Percentiles rank a stretch among this genome's conserved stretches.
These are phyloP conservation scores for Fusarium papillatum DNA, from an alignment of 2,329 filamentous ascomycete species.

Conservation along the genomic window DNA sequence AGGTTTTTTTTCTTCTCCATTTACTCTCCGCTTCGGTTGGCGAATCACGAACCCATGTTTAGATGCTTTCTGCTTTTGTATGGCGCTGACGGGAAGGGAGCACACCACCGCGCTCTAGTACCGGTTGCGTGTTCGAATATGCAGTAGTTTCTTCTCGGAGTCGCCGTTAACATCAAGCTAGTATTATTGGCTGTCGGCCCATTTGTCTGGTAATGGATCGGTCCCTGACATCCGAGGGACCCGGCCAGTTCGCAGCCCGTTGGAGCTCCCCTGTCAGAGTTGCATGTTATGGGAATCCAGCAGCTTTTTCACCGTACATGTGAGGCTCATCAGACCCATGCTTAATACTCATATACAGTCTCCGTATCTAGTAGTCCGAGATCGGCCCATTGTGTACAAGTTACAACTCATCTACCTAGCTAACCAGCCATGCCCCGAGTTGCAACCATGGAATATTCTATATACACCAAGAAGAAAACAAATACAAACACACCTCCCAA, in stretches of 20 bases:
- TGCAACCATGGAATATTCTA: background rate
- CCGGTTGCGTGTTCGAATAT: slow-evolving; percentile 11
- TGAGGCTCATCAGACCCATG: background rate
- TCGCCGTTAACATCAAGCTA: slow-evolving; percentile 16
- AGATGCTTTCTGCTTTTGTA: background rate
- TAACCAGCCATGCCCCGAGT: background rate
- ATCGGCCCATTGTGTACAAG: background rate
- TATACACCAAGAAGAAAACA: slow-evolving; percentile 9
- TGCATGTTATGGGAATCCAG: background rate
- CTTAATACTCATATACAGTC: background rate
- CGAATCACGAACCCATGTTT: slow-evolving; percentile 26
- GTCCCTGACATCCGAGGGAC: slow-evolving; percentile 16
- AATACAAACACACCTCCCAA: slow-evolving; percentile 3
- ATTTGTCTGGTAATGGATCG: background rate
- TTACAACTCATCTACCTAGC: background rate
- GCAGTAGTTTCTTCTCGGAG: slow-evolving; percentile 23
- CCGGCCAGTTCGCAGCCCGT: slow-evolving; percentile 14
- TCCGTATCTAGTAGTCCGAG: background rate
- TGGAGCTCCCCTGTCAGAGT: background rate
- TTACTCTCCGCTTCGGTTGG: slow-evolving; percentile 5
- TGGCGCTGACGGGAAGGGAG: background rate
- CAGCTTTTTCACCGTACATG: background rate
- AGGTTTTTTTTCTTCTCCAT: slow-evolving; percentile 21
- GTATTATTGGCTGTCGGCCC: slow-evolving; percentile 9
- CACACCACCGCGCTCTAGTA: background rate